phyloP scores from a whole-genome alignment of 129 eudicot genomes.

The Ambrosia artemisiifolia region DNA sequence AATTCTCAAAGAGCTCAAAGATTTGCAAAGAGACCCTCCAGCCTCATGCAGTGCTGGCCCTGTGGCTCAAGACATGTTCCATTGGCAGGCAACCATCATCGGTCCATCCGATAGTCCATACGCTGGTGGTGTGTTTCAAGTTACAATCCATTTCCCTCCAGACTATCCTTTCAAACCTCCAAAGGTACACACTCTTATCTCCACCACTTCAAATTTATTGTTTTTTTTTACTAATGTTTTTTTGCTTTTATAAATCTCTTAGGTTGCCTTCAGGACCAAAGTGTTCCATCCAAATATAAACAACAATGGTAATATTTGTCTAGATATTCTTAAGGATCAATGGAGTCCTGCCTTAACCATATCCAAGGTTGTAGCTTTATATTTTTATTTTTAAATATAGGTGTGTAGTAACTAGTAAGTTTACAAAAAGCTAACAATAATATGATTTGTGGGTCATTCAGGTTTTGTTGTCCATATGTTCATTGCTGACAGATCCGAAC shows the following conservation, averaged over 20 bases:
- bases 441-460: constrained; percentile 13
- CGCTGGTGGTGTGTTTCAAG: constrained; percentile 83
- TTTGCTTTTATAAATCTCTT: constrained; percentile 13
- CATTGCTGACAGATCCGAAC: constrained; percentile 74
- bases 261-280: constrained; percentile 82
- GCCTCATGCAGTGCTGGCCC: constrained; percentile 88
- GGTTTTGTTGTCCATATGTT: constrained; percentile 77
- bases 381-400: neutral
- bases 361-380: constrained; percentile 46
- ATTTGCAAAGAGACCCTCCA: constrained; percentile 79
- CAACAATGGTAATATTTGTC: constrained; percentile 76
- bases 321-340: constrained; percentile 83
- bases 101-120: constrained; percentile 81
- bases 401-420: neutral
- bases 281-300: constrained; percentile 80
- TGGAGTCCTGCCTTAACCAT: constrained; percentile 94
- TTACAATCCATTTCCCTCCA: constrained; percentile 75
- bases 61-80: constrained; percentile 82
- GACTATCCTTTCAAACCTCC: constrained; percentile 87
- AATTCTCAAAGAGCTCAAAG: constrained; percentile 78
- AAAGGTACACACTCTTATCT: constrained; percentile 37
- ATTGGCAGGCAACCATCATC: constrained; percentile 83
- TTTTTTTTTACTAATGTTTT: neutral
- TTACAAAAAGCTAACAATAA: neutral
- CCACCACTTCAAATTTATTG: neutral